Evolutionary conservation across 2,329 filamentous ascomycete species (phyloP).

Genomic region (Septoria petroselini): DNA sequence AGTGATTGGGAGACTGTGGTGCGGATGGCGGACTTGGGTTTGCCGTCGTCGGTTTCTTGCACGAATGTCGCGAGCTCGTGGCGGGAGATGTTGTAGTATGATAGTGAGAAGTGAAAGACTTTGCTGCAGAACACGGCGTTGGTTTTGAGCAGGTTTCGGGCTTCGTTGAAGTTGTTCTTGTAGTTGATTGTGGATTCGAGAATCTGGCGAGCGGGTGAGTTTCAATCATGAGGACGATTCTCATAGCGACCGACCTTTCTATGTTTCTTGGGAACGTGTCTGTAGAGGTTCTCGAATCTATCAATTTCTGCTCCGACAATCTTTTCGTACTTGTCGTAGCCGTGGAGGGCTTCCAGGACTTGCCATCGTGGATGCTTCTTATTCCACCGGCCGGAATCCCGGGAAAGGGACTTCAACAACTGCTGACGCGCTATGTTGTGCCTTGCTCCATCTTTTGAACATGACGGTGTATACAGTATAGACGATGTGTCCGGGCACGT

Average conservation of each 20-base stretch:
- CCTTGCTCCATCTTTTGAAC: background rate
- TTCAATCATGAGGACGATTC: background rate
- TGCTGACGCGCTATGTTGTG: conserved; percentile 9
- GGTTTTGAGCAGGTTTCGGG: conserved; percentile 67
- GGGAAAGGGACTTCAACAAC: conserved; percentile 16
- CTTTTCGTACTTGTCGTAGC: conserved; percentile 56
- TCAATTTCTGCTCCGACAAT: conserved; percentile 21
- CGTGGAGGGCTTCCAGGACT: conserved; percentile 70
- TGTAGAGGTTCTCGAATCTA: conserved; percentile 21
- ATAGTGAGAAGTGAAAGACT: conserved; percentile 61
- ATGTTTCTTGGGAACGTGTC: conserved; percentile 20
- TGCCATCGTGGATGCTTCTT: conserved; percentile 64
- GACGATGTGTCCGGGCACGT: background rate
- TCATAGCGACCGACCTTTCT: conserved; percentile 11
- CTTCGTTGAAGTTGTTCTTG: conserved; percentile 16
- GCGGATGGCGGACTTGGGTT: conserved; percentile 52
- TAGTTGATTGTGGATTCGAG: conserved; percentile 21
- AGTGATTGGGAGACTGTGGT: conserved; percentile 64
- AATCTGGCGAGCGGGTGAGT: conserved; percentile 6
- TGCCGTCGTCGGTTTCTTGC: conserved; percentile 39
- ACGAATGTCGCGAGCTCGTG: conserved; percentile 21
- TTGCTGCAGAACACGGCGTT: conserved; percentile 75
- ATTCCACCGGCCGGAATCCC: conserved; percentile 20
- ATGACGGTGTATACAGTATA: background rate
- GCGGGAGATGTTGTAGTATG: conserved; percentile 21